Percentiles rank a stretch among this genome's conserved stretches.
Evolutionary conservation across 2,329 filamentous ascomycete species (phyloP).

Genomic region (Pyrenochaeta sp.): DNA sequence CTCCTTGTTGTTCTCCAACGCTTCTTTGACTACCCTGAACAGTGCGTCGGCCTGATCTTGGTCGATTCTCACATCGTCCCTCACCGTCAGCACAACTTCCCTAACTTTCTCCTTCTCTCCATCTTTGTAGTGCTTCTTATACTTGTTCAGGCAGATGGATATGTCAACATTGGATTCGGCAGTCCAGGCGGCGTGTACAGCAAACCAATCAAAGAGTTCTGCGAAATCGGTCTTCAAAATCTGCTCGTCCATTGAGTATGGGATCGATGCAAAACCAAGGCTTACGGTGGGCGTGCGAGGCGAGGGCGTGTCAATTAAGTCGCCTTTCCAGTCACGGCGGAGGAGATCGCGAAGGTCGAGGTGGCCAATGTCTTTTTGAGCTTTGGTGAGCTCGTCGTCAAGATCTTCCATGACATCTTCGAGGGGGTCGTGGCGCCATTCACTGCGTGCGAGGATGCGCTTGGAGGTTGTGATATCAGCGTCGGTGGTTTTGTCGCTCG

Average conservation of each 20-base stretch:
- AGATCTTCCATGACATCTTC: constrained; percentile 55
- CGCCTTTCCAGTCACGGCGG: constrained; percentile 59
- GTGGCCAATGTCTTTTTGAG: constrained; percentile 55
- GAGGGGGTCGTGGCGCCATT: constrained; percentile 52
- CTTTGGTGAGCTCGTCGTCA: constrained; percentile 49
- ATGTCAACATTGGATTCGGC: constrained; percentile 57
- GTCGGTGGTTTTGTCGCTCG: constrained; percentile 46
- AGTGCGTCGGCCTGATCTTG: constrained; percentile 54
- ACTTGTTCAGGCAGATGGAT: constrained; percentile 57
- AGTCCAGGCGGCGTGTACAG: constrained; percentile 59
- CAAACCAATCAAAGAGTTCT: constrained; percentile 60
- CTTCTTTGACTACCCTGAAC: constrained; percentile 51
- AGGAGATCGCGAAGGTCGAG: constrained; percentile 56
- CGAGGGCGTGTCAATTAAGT: constrained; percentile 57
- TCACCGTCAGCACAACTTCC: constrained; percentile 57
- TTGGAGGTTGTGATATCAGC: constrained; percentile 51
- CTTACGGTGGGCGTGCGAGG: constrained; percentile 57
- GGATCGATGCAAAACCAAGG: constrained; percentile 57
- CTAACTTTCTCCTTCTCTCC: constrained; percentile 57
- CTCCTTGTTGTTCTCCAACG: constrained; percentile 52
- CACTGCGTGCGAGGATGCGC: constrained; percentile 53
- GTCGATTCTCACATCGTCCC: constrained; percentile 57
- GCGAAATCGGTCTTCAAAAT: constrained; percentile 57
- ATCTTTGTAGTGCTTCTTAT: constrained; percentile 51
- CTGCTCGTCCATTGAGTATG: constrained; percentile 57